phyloP scores from a whole-genome alignment of 2,329 filamentous ascomycete genomes.

The Fusarium sororula region DNA sequence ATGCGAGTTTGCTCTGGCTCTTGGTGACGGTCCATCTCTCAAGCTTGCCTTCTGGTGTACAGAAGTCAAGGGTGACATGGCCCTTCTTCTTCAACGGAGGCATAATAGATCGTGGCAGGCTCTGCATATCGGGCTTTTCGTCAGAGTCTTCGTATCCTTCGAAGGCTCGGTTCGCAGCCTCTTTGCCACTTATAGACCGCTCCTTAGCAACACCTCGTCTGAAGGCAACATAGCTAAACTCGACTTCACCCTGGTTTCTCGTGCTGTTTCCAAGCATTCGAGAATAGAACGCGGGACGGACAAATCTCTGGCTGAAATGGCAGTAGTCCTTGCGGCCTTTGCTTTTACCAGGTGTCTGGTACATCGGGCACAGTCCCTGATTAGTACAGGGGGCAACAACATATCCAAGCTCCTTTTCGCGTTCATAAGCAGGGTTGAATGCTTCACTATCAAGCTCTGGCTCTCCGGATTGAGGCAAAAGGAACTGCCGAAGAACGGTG shows the following conservation, averaged over 20 bases:
- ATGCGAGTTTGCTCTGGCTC: constrained; percentile 82
- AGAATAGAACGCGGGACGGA: constrained; percentile 84
- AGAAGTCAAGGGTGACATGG: constrained; percentile 90
- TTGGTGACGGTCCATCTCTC: constrained; percentile 95
- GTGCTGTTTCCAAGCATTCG: constrained; percentile 73
- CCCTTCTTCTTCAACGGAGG: constrained; percentile 87
- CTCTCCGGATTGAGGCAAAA: constrained; percentile 61
- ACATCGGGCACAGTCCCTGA: constrained; percentile 90
- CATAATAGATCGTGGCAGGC: constrained; percentile 80
- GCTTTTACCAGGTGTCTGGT: constrained; percentile 73
- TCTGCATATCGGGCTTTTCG: constrained; percentile 64
- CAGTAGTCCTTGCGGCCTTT: constrained; percentile 88
- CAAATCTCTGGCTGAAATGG: constrained; percentile 88
- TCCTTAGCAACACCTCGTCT: constrained; percentile 71
- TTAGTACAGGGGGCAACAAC: constrained; percentile 86
- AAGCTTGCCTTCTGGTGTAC: constrained; percentile 83
- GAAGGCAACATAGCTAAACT: constrained; percentile 89
- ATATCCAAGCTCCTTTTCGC: constrained; percentile 67
- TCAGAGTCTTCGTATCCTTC: constrained; percentile 70
- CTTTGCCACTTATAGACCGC: constrained; percentile 56
- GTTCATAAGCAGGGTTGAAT: constrained; percentile 51
- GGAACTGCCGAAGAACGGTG: constrained; percentile 78
- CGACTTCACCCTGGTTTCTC: constrained; percentile 87
- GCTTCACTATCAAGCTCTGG: constrained; percentile 47
- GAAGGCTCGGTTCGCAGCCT: constrained; percentile 74